Evolutionary conservation across 2,329 filamentous ascomycete species (phyloP).

Genomic region (Fusarium multiceps): DNA sequence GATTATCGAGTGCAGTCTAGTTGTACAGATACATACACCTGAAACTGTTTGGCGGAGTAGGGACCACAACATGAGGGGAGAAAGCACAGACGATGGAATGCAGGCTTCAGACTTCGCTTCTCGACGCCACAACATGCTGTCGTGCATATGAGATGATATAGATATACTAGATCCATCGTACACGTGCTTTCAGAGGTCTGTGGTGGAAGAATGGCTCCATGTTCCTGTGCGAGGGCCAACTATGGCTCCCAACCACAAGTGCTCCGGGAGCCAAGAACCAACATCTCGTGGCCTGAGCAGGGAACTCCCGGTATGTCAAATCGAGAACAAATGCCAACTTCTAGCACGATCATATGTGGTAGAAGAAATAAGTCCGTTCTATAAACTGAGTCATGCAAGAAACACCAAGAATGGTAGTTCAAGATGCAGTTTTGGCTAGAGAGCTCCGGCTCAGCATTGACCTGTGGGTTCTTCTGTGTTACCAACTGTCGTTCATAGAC

Average conservation of each 20-base stretch:
- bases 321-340: slow-evolving; percentile 5
- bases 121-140: slow-evolving; percentile 23
- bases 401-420: neutral
- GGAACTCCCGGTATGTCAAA: slow-evolving; percentile 27
- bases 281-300: slow-evolving; percentile 4
- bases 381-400: neutral
- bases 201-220: slow-evolving; percentile 34
- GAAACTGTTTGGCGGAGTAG: slow-evolving; percentile 37
- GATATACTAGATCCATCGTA: slow-evolving; percentile 12
- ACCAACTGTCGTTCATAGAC: neutral
- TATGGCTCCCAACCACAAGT: slow-evolving; percentile 20
- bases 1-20: slow-evolving; percentile 9
- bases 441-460: slow-evolving; percentile 2
- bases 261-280: neutral
- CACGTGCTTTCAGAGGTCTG: slow-evolving; percentile 21
- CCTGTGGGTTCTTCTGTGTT: neutral
- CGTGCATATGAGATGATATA: neutral
- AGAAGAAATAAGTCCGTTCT: neutral
- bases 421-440: neutral
- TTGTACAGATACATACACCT: slow-evolving; percentile 29
- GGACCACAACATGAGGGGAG: slow-evolving; percentile 23
- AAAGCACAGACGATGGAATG: slow-evolving; percentile 36
- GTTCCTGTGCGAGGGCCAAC: slow-evolving; percentile 21
- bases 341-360: neutral
- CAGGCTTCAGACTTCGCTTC: slow-evolving; percentile 33